These are phyloP conservation scores for Polymyxa betae DNA, from an alignment of 208 protist genomes.

Conservation along the genomic window DNA sequence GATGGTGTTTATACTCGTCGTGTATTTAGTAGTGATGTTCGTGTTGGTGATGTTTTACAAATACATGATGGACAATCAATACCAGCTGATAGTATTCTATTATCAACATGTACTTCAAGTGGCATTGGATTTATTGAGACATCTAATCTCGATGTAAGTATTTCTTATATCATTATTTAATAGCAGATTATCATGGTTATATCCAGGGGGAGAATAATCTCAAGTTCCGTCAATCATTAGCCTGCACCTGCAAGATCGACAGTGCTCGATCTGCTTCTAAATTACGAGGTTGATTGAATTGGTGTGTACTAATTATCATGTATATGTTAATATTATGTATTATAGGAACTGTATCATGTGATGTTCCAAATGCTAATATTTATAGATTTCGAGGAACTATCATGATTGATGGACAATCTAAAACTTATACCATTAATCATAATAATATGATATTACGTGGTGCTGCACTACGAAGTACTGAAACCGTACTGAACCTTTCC, in stretches of 20 bases:
- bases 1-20: not conserved
- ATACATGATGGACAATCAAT: slow-evolving; percentile 54
- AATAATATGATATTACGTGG: slow-evolving; percentile 25
- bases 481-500: not conserved
- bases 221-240: slow-evolving; percentile 58
- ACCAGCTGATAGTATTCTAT: slow-evolving; percentile 51
- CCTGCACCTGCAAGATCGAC: not conserved
- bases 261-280: not conserved
- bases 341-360: not conserved
- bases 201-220: slow-evolving; percentile 63
- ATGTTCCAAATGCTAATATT: slow-evolving; percentile 16
- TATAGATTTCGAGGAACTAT: slow-evolving; percentile 12
- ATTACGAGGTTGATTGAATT: slow-evolving; percentile 6
- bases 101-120: slow-evolving; percentile 30
- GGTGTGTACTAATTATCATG: not conserved
- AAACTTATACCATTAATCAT: not conserved
- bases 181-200: not conserved
- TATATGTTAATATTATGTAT: not conserved
- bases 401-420: not conserved
- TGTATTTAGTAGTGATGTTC: slow-evolving; percentile 53
- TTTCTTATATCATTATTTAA: not conserved
- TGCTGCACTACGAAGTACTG: slow-evolving; percentile 6
- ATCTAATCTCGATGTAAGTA: slow-evolving; percentile 60
- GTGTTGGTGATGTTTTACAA: slow-evolving; percentile 61
- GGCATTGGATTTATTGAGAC: slow-evolving; percentile 66